A percentile compares a stretch with the other conserved stretches of the same genome.
Evolutionary conservation across 1,139 yeast species (phyloP).

Genomic region (Geotrichum macrosporum): DNA sequence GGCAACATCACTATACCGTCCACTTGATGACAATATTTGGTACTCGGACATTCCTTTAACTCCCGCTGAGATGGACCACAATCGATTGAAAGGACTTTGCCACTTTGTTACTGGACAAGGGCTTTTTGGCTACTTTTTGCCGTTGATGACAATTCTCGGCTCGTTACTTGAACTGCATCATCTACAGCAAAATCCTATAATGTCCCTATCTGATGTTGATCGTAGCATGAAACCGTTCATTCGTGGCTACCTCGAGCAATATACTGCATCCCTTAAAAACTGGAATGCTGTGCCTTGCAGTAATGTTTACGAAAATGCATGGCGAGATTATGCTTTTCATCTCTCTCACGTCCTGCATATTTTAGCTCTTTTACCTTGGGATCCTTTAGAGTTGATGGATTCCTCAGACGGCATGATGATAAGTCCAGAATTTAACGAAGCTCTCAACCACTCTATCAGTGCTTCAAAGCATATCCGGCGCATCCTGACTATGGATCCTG

Average conservation of each 20-base stretch:
- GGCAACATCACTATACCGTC: conserved; percentile 36
- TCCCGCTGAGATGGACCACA: conserved; percentile 29
- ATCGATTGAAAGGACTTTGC: conserved; percentile 25
- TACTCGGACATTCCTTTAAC: conserved; percentile 24
- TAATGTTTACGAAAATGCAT: conserved; percentile 24
- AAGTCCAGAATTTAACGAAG: conserved; percentile 29
- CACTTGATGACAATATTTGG: conserved; percentile 40
- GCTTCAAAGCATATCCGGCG: conserved; percentile 31
- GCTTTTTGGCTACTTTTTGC: conserved; percentile 31
- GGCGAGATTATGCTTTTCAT: conserved; percentile 31
- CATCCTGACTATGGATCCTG: conserved; percentile 32
- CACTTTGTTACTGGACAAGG: conserved; percentile 26
- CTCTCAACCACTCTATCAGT: conserved; percentile 29
- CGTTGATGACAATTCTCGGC: conserved; percentile 32
- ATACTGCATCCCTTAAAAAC: conserved; percentile 25
- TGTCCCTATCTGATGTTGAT: conserved; percentile 27
- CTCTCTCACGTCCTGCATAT: conserved; percentile 30
- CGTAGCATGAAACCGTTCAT: conserved; percentile 25
- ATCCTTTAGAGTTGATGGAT: conserved; percentile 29
- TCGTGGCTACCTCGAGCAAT: conserved; percentile 25
- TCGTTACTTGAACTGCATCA: conserved; percentile 29
- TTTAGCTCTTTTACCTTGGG: conserved; percentile 30
- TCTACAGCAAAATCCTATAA: conserved; percentile 21
- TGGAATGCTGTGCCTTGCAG: conserved; percentile 15
- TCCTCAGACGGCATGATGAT: conserved; percentile 27